Base-by-base conservation (phyloP, 2,329 filamentous ascomycete species). In the Phialophora chinensis region DNA sequence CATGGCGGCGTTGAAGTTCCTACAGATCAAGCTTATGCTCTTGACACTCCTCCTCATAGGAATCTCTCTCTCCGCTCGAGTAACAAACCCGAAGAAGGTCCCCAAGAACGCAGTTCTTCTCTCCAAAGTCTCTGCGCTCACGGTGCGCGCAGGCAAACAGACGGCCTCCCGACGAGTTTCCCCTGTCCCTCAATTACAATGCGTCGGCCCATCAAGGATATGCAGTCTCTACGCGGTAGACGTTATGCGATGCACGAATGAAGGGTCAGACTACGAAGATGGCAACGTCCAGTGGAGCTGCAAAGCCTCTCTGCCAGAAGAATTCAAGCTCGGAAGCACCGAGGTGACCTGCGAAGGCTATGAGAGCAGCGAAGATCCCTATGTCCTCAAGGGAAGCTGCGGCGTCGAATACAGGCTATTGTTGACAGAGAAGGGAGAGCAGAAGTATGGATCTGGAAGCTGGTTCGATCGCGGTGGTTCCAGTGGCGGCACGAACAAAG, bases 331-430 rank as follows among this genome's bases (percentile, higher is more conserved):
- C 31, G 93, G 92, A 65, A 85, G 86, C 68, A 97, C 94, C 11
- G 93, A 98, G 69, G 94, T 98, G 63, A 83, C 93, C 11, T 99
- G 95, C 78, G 94, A 99, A 76, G 94, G 95, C 11, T 98, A 97
- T 79, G 82, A 86, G 65, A 84, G 82, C 14, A 79, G 89, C 0
- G 87, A 94, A 55, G 95, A 98, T 77, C 87, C 88, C 0, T 96
- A 92, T 77, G 86, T 98, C n/a, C 81, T 98, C 62, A 93, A 91
- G 74, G 95, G 95, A 25, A 95, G 91, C 77, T 98, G 94, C 79
- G 95, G 91, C 14, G 93, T 97, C 27, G 92, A 97, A 79, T 98
- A 98, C 78, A 85, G 90, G 14, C 79, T 98, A 6, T 78, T 90
- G 0, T 81, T 98, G 60, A 98, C 93, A 0, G 87, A 90, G 11